Conservation (phyloP, 2,329 filamentous ascomycete species). For the Xylariaceae sp. region DNA sequence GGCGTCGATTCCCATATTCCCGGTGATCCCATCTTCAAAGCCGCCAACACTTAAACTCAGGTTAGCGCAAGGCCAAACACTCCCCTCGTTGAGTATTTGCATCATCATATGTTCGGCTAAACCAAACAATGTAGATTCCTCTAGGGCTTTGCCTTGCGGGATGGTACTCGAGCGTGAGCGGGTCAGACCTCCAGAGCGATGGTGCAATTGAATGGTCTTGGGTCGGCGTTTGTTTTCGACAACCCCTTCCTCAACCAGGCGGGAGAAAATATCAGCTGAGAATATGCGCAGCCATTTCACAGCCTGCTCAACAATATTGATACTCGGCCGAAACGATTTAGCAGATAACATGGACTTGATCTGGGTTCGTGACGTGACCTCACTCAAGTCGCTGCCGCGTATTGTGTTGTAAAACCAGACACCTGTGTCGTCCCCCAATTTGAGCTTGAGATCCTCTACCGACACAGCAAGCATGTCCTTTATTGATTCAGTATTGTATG, state of each 20-base stretch:
- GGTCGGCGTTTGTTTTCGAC: constrained; percentile 82
- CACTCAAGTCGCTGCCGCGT: constrained; percentile 77
- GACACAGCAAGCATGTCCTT: constrained; percentile 68
- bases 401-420: constrained; percentile 81
- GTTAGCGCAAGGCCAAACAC: constrained; percentile 87
- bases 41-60: constrained; percentile 83
- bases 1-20: constrained; percentile 78
- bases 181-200: constrained; percentile 67
- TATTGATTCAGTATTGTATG: constrained; percentile 75
- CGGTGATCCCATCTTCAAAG: constrained; percentile 80
- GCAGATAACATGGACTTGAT: constrained; percentile 98
- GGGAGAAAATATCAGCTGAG: constrained; percentile 80
- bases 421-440: constrained; percentile 77
- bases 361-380: constrained; percentile 84
- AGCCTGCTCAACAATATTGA: constrained; percentile 73
- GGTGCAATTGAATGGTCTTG: constrained; percentile 78
- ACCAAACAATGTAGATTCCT: constrained; percentile 66
- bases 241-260: constrained; percentile 85
- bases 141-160: constrained; percentile 66
- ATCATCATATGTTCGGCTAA: constrained; percentile 70
- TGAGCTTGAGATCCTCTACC: constrained; percentile 69
- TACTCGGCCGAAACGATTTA: constrained; percentile 85
- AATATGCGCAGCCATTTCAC: constrained; percentile 87
- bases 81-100: constrained; percentile 72
- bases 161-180: constrained; percentile 73